Evolutionary conservation across 2,329 filamentous ascomycete genomes (phyloP).

Genomic region (Tolypocladium guangdongense): DNA sequence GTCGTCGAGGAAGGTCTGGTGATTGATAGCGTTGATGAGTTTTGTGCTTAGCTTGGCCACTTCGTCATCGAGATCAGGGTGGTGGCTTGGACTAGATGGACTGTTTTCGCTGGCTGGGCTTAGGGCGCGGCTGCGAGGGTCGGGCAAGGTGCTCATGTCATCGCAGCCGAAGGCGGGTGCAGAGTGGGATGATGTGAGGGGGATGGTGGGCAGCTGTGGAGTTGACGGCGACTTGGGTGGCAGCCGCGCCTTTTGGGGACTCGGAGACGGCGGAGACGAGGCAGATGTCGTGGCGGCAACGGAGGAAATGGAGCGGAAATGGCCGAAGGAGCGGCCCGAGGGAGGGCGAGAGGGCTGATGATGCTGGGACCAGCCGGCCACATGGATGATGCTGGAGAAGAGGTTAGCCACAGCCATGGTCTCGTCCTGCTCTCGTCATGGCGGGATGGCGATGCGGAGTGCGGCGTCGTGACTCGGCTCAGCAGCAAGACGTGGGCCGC

Average conservation of each 20-base stretch:
- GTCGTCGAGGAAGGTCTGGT: slow-evolving; percentile 87
- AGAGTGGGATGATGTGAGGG: slow-evolving; percentile 24
- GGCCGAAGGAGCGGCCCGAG: slow-evolving; percentile 29
- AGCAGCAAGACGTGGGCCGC: background rate
- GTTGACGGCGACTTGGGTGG: slow-evolving; percentile 25
- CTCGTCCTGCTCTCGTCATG: slow-evolving; percentile 1
- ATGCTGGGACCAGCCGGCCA: slow-evolving; percentile 41
- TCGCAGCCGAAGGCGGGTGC: slow-evolving; percentile 37
- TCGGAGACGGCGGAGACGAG: slow-evolving; percentile 19
- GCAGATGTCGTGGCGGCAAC: slow-evolving; percentile 30
- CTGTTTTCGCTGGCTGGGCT: slow-evolving; percentile 30
- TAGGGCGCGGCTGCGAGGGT: slow-evolving; percentile 44
- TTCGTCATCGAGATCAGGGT: slow-evolving; percentile 55
- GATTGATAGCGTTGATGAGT: slow-evolving; percentile 93
- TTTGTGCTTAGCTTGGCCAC: slow-evolving; percentile 89
- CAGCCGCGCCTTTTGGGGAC: slow-evolving; percentile 19
- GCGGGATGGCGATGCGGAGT: slow-evolving; percentile 6
- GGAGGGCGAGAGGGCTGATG: slow-evolving; percentile 15
- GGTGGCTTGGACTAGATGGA: slow-evolving; percentile 25
- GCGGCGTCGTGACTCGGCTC: slow-evolving; percentile 1
- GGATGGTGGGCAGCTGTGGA: slow-evolving; percentile 27
- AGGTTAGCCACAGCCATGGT: slow-evolving; percentile 9
- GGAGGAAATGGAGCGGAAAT: slow-evolving; percentile 42
- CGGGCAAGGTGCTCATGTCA: slow-evolving; percentile 59
- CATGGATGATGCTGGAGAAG: slow-evolving; percentile 37